Conservation (phyloP, 371 early-diverging fungal species). For the Blakeslea trispora region DNA sequence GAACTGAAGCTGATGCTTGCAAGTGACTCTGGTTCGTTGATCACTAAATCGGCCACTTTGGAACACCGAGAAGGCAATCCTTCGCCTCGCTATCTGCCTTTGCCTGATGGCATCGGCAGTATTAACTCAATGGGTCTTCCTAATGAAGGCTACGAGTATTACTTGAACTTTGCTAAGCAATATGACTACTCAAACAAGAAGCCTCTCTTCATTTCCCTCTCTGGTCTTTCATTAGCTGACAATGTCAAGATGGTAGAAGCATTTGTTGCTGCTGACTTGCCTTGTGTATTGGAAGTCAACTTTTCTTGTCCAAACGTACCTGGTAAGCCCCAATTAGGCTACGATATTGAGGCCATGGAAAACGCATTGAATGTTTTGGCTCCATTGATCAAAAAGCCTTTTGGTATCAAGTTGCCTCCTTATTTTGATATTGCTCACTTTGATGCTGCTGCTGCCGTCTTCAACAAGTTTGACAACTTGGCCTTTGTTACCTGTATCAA, state of each 20-base stretch:
- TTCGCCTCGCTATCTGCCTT: constrained; percentile 44
- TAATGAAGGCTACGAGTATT: constrained; percentile 50
- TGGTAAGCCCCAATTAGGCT: constrained; percentile 53
- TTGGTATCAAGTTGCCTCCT: constrained; percentile 56
- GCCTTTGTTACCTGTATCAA: constrained; percentile 53
- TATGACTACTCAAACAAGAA: constrained; percentile 42
- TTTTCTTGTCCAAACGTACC: constrained; percentile 57
- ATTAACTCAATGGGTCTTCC: constrained; percentile 59
- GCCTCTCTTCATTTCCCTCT: constrained; percentile 52
- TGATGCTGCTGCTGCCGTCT: constrained; percentile 43
- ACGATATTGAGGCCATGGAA: constrained; percentile 55
- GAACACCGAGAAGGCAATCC: constrained; percentile 50
- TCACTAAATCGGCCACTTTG: constrained; percentile 52
- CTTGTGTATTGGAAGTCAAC: constrained; percentile 50
- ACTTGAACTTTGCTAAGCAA: constrained; percentile 45
- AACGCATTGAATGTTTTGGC: constrained; percentile 40
- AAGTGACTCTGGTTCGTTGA: constrained; percentile 50
- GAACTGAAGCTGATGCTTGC: constrained; percentile 43
- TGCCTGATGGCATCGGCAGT: constrained; percentile 36
- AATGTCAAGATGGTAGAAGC: constrained; percentile 47
- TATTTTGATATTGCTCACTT: constrained; percentile 58
- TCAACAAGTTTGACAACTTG: constrained; percentile 47
- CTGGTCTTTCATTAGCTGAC: constrained; percentile 49
- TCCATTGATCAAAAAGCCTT: constrained; percentile 50
- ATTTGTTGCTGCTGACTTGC: constrained; percentile 43